phyloP scores from a whole-genome alignment of 495 filamentous ascomycete genomes.

The Rostrohypoxylon terebratum region DNA sequence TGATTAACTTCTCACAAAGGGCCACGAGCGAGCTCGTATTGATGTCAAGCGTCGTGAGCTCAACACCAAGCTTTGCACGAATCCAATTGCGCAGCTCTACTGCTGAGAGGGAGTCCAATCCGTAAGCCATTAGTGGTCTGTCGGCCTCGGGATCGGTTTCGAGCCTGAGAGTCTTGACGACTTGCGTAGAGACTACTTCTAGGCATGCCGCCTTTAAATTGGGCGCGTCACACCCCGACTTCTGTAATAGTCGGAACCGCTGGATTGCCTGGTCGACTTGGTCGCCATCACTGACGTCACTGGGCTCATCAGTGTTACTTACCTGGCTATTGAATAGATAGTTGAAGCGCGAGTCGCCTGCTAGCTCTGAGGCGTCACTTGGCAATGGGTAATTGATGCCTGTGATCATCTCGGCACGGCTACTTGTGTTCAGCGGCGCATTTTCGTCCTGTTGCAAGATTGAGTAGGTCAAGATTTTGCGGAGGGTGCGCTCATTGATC shows the following conservation, averaged over 20 bases:
- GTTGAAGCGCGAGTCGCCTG: conserved; percentile 3
- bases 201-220: not conserved
- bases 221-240: conserved; percentile 3
- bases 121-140: conserved; percentile 42
- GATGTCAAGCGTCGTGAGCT: too few species aligned
- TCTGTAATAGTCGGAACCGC: not conserved
- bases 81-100: conserved; percentile 50
- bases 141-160: conserved; percentile 38
- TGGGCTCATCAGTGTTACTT: not conserved
- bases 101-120: conserved; percentile 49
- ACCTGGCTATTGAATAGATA: conserved; percentile 7
- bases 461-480: conserved; percentile 48
- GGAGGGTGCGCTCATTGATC: conserved; percentile 51
- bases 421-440: conserved; percentile 1
- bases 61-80: too few species aligned
- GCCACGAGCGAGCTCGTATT: too few species aligned
- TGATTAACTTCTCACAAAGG: too few species aligned
- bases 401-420: conserved; percentile 45
- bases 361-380: conserved; percentile 35
- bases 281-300: not conserved
- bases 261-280: conserved; percentile 1
- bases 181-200: conserved; percentile 25
- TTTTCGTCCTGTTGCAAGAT: conserved; percentile 49
- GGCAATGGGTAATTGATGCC: conserved; percentile 40
- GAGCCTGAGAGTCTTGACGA: conserved; percentile 37